phyloP scores from a whole-genome alignment of 208 protist genomes.

The Crithidia sp. region DNA sequence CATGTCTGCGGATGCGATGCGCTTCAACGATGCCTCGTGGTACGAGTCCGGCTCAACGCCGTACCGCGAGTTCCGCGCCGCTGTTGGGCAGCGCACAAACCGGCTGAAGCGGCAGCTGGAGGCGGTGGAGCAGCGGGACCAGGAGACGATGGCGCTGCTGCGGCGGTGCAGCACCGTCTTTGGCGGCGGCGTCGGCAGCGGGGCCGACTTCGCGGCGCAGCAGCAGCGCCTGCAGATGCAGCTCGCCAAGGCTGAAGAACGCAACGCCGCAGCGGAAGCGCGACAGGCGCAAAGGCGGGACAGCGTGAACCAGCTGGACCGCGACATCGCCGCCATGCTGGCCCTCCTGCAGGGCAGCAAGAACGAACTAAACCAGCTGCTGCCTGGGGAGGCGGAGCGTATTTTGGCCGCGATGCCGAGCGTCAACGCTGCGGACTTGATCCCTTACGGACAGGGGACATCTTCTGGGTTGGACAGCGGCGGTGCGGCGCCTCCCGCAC shows the following conservation, averaged over 20 bases:
- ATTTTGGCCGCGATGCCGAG: constrained; percentile 23
- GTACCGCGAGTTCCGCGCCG: constrained; percentile 76
- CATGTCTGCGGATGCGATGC: constrained; percentile 63
- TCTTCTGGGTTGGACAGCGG: not conserved
- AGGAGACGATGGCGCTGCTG: constrained; percentile 47
- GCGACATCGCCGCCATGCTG: constrained; percentile 53
- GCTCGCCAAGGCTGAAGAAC: constrained; percentile 43
- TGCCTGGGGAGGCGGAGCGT: constrained; percentile 39
- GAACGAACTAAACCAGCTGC: constrained; percentile 52
- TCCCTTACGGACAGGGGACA: constrained; percentile 12
- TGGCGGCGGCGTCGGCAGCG: constrained; percentile 35
- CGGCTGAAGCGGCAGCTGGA: constrained; percentile 57
- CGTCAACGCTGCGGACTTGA: constrained; percentile 20
- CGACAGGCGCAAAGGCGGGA: constrained; percentile 39
- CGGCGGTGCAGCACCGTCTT: constrained; percentile 54
- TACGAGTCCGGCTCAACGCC: constrained; percentile 76
- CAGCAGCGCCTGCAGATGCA: constrained; percentile 51
- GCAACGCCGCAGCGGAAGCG: constrained; percentile 34
- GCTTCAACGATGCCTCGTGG: constrained; percentile 77
- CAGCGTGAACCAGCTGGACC: constrained; percentile 43
- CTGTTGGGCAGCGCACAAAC: constrained; percentile 49
- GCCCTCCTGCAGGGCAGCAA: constrained; percentile 54
- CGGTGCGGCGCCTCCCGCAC: not conserved
- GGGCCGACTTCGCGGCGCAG: constrained; percentile 39
- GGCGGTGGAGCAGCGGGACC: constrained; percentile 35